Evolutionary conservation across 2,329 filamentous ascomycete genomes (phyloP).

Genomic region (Mariannaea elegans): DNA sequence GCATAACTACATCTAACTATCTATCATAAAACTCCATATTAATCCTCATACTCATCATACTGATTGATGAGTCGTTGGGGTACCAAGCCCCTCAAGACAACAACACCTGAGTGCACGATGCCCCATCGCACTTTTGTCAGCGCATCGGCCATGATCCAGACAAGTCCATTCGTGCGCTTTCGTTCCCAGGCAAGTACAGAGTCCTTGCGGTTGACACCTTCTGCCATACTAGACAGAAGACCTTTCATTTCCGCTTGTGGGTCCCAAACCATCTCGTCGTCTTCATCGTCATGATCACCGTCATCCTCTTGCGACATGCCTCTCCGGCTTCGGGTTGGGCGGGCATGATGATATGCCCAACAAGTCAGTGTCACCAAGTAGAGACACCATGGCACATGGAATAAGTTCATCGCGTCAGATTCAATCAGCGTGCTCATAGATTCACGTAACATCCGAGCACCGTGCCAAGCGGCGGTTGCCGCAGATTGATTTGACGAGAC

Average conservation of each 20-base stretch:
- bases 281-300: conserved; percentile 41
- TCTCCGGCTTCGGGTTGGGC: conserved; percentile 18
- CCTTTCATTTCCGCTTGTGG: conserved; percentile 57
- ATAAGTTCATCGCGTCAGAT: conserved; percentile 61
- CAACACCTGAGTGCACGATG: conserved; percentile 68
- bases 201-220: conserved; percentile 25
- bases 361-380: conserved; percentile 67
- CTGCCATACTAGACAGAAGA: conserved; percentile 51
- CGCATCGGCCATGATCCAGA: conserved; percentile 63
- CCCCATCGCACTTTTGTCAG: conserved; percentile 68
- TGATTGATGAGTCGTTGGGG: conserved; percentile 43
- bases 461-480: conserved; percentile 60
- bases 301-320: neutral
- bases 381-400: conserved; percentile 70
- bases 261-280: conserved; percentile 61
- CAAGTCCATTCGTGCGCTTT: conserved; percentile 60
- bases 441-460: conserved; percentile 60
- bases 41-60: conserved; percentile 27
- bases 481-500: conserved; percentile 39
- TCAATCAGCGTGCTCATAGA: conserved; percentile 59
- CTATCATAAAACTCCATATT: no score
- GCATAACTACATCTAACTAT: no score
- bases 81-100: conserved; percentile 56
- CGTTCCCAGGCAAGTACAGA: conserved; percentile 52
- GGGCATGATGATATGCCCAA: conserved; percentile 65